phyloP scores from a whole-genome alignment of 73 alveolate species.

The Diophrys sp. region DNA sequence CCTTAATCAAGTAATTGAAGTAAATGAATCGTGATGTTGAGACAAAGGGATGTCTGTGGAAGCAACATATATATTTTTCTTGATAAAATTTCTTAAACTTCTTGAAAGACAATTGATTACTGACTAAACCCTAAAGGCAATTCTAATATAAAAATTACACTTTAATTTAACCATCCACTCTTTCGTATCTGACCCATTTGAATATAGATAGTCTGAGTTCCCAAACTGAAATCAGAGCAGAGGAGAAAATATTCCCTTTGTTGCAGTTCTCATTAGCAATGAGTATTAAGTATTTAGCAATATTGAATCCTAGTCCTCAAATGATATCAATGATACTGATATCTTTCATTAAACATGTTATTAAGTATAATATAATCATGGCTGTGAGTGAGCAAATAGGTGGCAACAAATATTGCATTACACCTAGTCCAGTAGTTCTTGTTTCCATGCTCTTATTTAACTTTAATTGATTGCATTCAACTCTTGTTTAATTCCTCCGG shows the following conservation, averaged over 20 bases:
- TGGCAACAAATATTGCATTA: conserved; percentile 11
- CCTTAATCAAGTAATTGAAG: conserved; percentile 60
- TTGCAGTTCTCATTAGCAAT: conserved; percentile 32
- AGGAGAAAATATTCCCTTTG: conserved; percentile 28
- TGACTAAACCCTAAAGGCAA: conserved; percentile 49
- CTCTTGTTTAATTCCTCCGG: too few relatives aligned
- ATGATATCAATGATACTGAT: conserved; percentile 43
- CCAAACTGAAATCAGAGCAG: conserved; percentile 41
- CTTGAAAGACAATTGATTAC: too few relatives aligned
- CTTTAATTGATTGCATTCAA: too few relatives aligned
- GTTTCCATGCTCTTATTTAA: too few relatives aligned
- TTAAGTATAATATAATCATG: conserved; percentile 8
- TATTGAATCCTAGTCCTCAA: conserved; percentile 45
- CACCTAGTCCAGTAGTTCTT: background rate
- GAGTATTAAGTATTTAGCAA: conserved; percentile 17
- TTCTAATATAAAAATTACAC: conserved; percentile 3
- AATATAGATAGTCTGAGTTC: conserved; percentile 37
- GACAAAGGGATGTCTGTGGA: conserved; percentile 65
- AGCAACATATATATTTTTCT: conserved; percentile 45
- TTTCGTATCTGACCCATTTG: conserved; percentile 26
- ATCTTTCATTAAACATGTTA: conserved; percentile 35
- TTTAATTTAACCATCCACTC: conserved; percentile 42
- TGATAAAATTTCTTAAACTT: conserved; percentile 22
- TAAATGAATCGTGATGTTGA: conserved; percentile 59
- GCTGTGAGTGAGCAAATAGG: conserved; percentile 14